Conservation (phyloP, 371 early-diverging fungal species). For the Apophysomyces sp. region DNA sequence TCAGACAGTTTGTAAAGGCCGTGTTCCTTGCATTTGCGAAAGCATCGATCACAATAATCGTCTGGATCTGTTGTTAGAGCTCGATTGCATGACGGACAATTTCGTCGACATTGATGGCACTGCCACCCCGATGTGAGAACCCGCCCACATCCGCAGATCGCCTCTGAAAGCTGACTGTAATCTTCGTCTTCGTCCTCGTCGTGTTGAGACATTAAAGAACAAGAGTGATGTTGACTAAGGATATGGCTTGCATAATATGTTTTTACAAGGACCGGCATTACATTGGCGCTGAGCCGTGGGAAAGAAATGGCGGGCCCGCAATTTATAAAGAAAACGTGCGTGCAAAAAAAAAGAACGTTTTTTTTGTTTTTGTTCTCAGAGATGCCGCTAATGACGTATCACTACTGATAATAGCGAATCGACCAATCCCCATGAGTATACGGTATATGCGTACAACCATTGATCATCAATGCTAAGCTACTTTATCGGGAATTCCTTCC, state of each 20-base stretch:
- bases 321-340: background rate
- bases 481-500: background rate
- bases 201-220: background rate
- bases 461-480: background rate
- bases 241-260: background rate
- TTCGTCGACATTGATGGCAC: conserved; percentile 28
- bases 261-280: background rate
- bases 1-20: conserved; percentile 10
- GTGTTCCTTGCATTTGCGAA: conserved; percentile 21
- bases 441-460: background rate
- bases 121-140: conserved; percentile 30
- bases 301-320: background rate
- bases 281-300: background rate
- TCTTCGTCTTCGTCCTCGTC: background rate
- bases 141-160: conserved; percentile 28
- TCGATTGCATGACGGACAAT: conserved; percentile 31
- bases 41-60: conserved; percentile 38
- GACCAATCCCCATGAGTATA: too few species aligned
- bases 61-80: conserved; percentile 20
- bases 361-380: background rate
- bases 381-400: background rate
- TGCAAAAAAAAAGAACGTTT: background rate
- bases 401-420: too few species aligned
- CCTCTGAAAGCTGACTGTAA: background rate
- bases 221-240: background rate